Percentiles rank a stretch among this genome's conserved stretches.
Conservation (phyloP, 768 basidiomycete genomes). For the Fistulinella prunicolor region DNA sequence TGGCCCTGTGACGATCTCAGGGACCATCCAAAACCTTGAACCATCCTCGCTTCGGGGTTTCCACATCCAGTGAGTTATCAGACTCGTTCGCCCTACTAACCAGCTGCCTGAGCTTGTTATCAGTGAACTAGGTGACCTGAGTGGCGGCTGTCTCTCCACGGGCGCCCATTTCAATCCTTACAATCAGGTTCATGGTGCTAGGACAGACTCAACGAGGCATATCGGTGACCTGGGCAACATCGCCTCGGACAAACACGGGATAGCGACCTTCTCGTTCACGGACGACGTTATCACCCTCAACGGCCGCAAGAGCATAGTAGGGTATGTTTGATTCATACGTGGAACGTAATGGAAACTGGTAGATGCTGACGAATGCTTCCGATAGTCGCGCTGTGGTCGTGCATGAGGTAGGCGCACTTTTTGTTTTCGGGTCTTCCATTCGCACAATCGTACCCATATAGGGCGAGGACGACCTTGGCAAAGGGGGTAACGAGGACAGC, state of each 20-base stretch:
- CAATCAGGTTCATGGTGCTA: conserved; percentile 63
- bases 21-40: conserved; percentile 58
- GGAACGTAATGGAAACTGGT: background rate
- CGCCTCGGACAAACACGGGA: conserved; percentile 54
- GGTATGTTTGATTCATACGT: conserved; percentile 41
- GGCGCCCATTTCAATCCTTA: conserved; percentile 79
- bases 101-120: conserved; percentile 7
- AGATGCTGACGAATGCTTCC: conserved; percentile 3
- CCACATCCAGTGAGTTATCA: conserved; percentile 68
- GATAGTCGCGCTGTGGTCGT: conserved; percentile 68
- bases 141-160: conserved; percentile 62
- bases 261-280: conserved; percentile 53
- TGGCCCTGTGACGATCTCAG: conserved; percentile 59
- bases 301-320: conserved; percentile 65
- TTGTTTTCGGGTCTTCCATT: conserved; percentile 2
- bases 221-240: conserved; percentile 81
- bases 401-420: conserved; percentile 49
- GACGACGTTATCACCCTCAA: conserved; percentile 65
- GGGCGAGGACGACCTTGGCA: conserved; percentile 81
- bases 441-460: conserved; percentile 22
- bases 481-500: conserved; percentile 62
- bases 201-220: conserved; percentile 52
- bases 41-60: conserved; percentile 63
- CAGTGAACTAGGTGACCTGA: conserved; percentile 55
- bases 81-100: conserved; percentile 10